Percentiles rank a stretch among this genome's conserved stretches.
These are phyloP conservation scores for Trichoderma semiorbis DNA, from an alignment of 2,329 filamentous ascomycete genomes.

Conservation along the genomic window DNA sequence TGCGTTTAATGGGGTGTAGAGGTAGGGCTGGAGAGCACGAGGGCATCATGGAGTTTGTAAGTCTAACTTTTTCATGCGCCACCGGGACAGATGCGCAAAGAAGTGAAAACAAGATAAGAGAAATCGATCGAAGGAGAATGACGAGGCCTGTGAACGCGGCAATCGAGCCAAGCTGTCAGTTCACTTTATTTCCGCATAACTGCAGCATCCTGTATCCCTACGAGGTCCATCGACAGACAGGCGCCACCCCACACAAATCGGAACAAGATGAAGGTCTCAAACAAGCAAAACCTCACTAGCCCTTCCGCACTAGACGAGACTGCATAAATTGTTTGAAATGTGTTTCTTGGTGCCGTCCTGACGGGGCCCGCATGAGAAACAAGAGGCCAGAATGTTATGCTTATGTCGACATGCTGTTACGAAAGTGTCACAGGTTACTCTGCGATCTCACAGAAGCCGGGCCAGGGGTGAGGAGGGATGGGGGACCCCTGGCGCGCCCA, in stretches of 20 bases:
- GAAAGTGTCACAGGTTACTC: slow-evolving; percentile 27
- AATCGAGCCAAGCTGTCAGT: not conserved
- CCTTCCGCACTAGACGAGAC: not conserved
- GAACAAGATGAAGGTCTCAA: not conserved
- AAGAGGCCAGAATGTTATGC: slow-evolving; percentile 24
- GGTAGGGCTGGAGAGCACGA: not conserved
- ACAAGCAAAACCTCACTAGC: not conserved
- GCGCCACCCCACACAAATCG: not conserved
- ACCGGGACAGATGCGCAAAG: not conserved
- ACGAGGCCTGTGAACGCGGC: not conserved
- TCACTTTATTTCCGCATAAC: not conserved
- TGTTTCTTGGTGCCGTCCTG: slow-evolving; percentile 6
- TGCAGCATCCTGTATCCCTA: not conserved
- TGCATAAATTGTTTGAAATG: slow-evolving; percentile 11
- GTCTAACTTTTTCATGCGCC: not conserved
- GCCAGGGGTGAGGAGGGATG: not conserved
- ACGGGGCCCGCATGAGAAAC: slow-evolving; percentile 12
- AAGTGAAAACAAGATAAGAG: not conserved
- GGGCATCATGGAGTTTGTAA: not conserved
- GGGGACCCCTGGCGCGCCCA: slow-evolving; percentile 1
- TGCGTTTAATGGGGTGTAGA: not conserved
- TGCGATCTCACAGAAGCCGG: slow-evolving; percentile 25
- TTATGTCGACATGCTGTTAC: slow-evolving; percentile 22
- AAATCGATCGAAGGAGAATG: not conserved
- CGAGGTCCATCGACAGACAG: not conserved